Evolutionary conservation across 2,329 filamentous ascomycete genomes (phyloP).

Genomic region (Venturia asperata): DNA sequence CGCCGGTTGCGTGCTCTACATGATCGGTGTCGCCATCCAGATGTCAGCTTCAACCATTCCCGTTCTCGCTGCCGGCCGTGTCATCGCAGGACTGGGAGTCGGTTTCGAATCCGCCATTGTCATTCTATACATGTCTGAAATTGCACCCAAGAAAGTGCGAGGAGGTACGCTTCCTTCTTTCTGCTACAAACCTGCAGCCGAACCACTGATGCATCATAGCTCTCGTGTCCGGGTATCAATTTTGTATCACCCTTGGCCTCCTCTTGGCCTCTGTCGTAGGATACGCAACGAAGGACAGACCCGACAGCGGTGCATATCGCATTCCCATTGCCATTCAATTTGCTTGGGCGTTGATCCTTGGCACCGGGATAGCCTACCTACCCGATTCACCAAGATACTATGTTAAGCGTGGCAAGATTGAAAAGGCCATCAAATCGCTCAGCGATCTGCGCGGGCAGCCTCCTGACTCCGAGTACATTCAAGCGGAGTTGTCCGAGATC

Average conservation of each 20-base stretch:
- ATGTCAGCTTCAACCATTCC: slow-evolving; percentile 31
- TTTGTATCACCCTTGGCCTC: slow-evolving; percentile 74
- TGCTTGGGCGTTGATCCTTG: slow-evolving; percentile 71
- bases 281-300: slow-evolving; percentile 59
- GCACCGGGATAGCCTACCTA: slow-evolving; percentile 61
- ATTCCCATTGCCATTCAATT: slow-evolving; percentile 78
- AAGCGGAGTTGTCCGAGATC: slow-evolving; percentile 74
- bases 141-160: slow-evolving; percentile 11
- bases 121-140: slow-evolving; percentile 35
- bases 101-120: slow-evolving; percentile 61
- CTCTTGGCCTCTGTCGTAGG: slow-evolving; percentile 67
- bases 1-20: slow-evolving; percentile 62
- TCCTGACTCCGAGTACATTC: slow-evolving; percentile 64
- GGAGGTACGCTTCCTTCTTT: background rate
- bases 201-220: slow-evolving; percentile 50
- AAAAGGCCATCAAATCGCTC: slow-evolving; percentile 56
- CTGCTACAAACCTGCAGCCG: background rate
- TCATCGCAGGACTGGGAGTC: slow-evolving; percentile 68
- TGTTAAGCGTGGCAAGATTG: slow-evolving; percentile 68
- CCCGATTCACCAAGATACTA: slow-evolving; percentile 83
- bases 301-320: slow-evolving; percentile 63
- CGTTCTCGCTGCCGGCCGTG: slow-evolving; percentile 52
- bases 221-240: slow-evolving; percentile 73
- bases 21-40: slow-evolving; percentile 48
- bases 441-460: slow-evolving; percentile 67